A percentile compares a stretch with the other conserved stretches of the same genome.
phyloP scores from a whole-genome alignment of 148 eudicot species.

The Camellia lanceoleosa region DNA sequence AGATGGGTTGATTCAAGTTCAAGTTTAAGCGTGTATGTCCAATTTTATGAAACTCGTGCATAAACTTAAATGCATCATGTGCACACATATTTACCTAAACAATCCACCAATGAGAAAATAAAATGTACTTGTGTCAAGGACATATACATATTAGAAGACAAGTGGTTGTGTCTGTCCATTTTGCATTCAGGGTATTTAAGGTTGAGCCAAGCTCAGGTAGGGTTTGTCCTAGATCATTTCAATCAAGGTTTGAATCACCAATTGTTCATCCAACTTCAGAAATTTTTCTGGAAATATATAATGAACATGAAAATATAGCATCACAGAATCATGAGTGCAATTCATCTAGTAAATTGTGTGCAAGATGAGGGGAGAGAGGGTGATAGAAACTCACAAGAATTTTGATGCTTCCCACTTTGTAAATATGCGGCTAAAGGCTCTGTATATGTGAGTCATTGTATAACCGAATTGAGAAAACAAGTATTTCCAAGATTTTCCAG shows the following conservation, averaged over 20 bases:
- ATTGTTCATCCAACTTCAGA: too few species aligned
- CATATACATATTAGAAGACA: too few species aligned
- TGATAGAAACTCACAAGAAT: constrained; percentile 56
- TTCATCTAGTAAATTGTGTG: background rate
- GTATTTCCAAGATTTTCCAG: constrained; percentile 90
- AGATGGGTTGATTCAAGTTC: background rate
- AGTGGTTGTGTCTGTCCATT: background rate
- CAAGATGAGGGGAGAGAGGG: background rate
- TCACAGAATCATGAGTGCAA: background rate
- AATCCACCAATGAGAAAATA: too few species aligned
- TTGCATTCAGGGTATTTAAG: background rate
- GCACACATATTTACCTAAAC: background rate
- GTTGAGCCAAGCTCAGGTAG: background rate
- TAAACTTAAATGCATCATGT: background rate
- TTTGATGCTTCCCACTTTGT: constrained; percentile 90
- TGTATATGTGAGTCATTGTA: constrained; percentile 91
- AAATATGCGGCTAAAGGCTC: constrained; percentile 90
- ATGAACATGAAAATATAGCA: background rate
- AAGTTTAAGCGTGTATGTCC: background rate
- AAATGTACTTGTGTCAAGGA: too few species aligned
- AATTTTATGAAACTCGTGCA: background rate
- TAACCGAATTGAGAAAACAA: constrained; percentile 82
- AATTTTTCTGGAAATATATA: background rate
- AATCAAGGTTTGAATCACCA: background rate
- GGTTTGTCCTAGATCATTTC: background rate